Evolutionary conservation across 208 protist genomes (phyloP).

Genomic region (Acanthamoeba triangularis): DNA sequence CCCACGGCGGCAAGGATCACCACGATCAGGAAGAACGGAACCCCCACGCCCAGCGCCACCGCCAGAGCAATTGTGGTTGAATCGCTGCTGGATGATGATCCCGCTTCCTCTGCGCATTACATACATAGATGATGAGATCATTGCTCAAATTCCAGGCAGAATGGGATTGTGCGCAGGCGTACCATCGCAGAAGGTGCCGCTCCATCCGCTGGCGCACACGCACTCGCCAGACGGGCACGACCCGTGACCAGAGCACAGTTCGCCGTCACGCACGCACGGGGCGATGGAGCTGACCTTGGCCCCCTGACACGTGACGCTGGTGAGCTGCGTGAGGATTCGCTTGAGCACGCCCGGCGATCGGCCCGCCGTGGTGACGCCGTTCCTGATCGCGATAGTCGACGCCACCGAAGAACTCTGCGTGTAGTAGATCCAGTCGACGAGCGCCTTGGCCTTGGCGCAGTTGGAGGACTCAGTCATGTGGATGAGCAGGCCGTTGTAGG

Average conservation of each 20-base stretch:
- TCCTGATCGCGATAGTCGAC: neutral
- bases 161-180: neutral
- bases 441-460: neutral
- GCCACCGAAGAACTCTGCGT: neutral
- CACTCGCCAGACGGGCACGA: neutral
- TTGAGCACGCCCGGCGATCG: neutral
- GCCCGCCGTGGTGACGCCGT: neutral
- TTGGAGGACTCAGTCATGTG: neutral
- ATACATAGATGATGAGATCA: neutral
- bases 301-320: slow-evolving; percentile 1
- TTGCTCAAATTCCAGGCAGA: neutral
- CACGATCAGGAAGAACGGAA: neutral
- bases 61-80: neutral
- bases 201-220: neutral
- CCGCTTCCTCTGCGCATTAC: neutral
- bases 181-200: neutral
- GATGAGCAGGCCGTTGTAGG: slow-evolving; percentile 22
- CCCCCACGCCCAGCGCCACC: neutral
- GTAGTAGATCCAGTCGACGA: slow-evolving; percentile 28
- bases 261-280: neutral
- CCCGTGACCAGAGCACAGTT: neutral
- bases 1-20: neutral
- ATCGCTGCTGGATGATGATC: neutral
- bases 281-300: neutral
- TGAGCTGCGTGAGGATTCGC: slow-evolving; percentile 21